Conservation (phyloP, 2,329 filamentous ascomycete genomes). For the Dactylellina cionopaga region DNA sequence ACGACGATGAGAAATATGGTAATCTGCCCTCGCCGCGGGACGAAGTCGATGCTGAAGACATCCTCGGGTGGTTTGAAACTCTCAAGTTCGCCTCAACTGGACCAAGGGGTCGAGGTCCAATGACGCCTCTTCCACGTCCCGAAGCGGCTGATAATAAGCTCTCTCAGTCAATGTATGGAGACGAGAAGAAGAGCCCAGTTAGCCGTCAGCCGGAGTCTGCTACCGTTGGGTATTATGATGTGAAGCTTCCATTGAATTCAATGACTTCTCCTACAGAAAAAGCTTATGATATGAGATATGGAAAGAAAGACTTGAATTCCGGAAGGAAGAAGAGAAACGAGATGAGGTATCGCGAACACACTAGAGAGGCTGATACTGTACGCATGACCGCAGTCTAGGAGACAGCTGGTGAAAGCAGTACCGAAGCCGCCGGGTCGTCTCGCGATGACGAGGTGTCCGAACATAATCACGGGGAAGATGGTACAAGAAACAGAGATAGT, state of each 20-base stretch:
- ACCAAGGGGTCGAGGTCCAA: constrained; percentile 38
- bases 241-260: constrained; percentile 32
- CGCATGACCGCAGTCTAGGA: constrained; percentile 39
- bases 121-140: constrained; percentile 40
- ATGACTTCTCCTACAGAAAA: neutral
- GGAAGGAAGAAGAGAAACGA: constrained; percentile 45
- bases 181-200: neutral
- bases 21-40: constrained; percentile 36
- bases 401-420: constrained; percentile 1
- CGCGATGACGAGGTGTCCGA: neutral
- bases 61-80: constrained; percentile 47
- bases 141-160: constrained; percentile 31
- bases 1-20: constrained; percentile 20
- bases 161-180: neutral
- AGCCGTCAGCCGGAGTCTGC: neutral
- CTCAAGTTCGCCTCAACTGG: constrained; percentile 46
- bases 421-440: neutral
- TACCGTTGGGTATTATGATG: constrained; percentile 21
- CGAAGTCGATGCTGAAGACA: constrained; percentile 49
- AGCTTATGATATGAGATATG: constrained; percentile 16
- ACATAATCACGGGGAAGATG: neutral
- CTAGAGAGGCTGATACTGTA: constrained; percentile 18
- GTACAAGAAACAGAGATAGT: neutral
- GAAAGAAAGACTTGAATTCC: constrained; percentile 37
- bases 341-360: constrained; percentile 23